phyloP scores from a whole-genome alignment of 2,329 filamentous ascomycete genomes.

The Stagonosporopsis vannaccii region DNA sequence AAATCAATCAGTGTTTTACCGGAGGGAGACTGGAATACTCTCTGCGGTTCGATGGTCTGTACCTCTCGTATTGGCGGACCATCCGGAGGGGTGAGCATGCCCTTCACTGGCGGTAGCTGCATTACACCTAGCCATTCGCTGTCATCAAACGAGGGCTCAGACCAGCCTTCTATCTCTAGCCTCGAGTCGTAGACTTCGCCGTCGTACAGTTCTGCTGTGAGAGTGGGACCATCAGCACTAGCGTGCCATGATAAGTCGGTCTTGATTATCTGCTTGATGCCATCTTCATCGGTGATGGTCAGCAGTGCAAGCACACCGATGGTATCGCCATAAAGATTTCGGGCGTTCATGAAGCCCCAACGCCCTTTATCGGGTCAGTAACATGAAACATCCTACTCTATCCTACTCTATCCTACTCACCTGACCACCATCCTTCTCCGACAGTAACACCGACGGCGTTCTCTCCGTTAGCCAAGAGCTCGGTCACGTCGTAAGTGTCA shows the following conservation, averaged over 20 bases:
- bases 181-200: slow-evolving; percentile 61
- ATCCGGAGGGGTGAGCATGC: slow-evolving; percentile 52
- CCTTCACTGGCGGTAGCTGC: slow-evolving; percentile 40
- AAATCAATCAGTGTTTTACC: slow-evolving; percentile 63
- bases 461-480: slow-evolving; percentile 8
- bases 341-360: slow-evolving; percentile 17
- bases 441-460: slow-evolving; percentile 56
- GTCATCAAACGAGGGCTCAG: slow-evolving; percentile 24
- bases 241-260: slow-evolving; percentile 53
- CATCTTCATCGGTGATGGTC: slow-evolving; percentile 46
- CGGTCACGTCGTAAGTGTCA: slow-evolving; percentile 55
- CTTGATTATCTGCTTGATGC: slow-evolving; percentile 33
- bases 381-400: background rate
- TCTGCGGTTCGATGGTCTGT: slow-evolving; percentile 35
- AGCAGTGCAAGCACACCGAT: slow-evolving; percentile 54
- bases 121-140: slow-evolving; percentile 42
- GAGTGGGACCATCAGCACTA: slow-evolving; percentile 40
- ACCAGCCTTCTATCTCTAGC: slow-evolving; percentile 39
- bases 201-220: slow-evolving; percentile 58
- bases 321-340: slow-evolving; percentile 49
- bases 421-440: slow-evolving; percentile 60
- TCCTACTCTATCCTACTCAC: slow-evolving; percentile 34
- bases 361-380: background rate
- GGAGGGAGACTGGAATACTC: slow-evolving; percentile 46
- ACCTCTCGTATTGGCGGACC: slow-evolving; percentile 55